Conservation (phyloP, 2,329 filamentous ascomycete genomes). For the Spiromastix sp. region DNA sequence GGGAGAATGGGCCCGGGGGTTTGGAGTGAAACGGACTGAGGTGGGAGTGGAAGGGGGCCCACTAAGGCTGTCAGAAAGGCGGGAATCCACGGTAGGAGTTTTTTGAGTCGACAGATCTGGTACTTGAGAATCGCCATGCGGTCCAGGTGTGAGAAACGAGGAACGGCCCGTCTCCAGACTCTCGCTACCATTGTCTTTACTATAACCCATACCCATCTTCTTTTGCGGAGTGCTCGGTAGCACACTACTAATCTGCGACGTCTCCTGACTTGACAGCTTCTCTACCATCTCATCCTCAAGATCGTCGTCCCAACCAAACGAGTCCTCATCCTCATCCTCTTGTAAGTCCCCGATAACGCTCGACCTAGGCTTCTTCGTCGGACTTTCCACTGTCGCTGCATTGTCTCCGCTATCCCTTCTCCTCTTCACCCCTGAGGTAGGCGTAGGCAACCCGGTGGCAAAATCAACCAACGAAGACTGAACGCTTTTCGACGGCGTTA, state of each 20-base stretch:
- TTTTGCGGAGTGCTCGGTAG: too few species aligned
- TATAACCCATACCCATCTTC: too few species aligned
- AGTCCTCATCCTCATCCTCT: background rate
- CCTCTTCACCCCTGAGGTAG: conserved; percentile 20
- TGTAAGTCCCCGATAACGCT: background rate
- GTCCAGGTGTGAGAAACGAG: too few species aligned
- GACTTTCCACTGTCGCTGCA: conserved; percentile 6
- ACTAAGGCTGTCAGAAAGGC: background rate
- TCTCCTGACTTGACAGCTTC: too few species aligned
- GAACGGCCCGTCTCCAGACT: too few species aligned
- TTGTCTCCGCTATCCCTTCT: conserved; percentile 7
- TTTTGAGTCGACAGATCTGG: too few species aligned
- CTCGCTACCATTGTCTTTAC: too few species aligned
- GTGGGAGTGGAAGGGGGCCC: conserved; percentile 13
- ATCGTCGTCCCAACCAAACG: background rate
- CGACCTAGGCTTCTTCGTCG: conserved; percentile 13
- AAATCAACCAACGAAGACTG: too few species aligned
- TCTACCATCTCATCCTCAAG: background rate
- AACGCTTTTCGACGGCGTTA: too few species aligned
- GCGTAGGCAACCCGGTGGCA: conserved; percentile 23
- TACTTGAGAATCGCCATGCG: too few species aligned
- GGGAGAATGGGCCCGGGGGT: conserved; percentile 19
- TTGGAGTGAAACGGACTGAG: conserved; percentile 6
- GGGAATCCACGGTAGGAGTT: too few species aligned
- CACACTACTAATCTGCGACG: too few species aligned